Percentiles rank a stretch among this genome's conserved stretches.
Conservation (phyloP, 2,329 filamentous ascomycete species). For the Sarocladiaceae sp. region DNA sequence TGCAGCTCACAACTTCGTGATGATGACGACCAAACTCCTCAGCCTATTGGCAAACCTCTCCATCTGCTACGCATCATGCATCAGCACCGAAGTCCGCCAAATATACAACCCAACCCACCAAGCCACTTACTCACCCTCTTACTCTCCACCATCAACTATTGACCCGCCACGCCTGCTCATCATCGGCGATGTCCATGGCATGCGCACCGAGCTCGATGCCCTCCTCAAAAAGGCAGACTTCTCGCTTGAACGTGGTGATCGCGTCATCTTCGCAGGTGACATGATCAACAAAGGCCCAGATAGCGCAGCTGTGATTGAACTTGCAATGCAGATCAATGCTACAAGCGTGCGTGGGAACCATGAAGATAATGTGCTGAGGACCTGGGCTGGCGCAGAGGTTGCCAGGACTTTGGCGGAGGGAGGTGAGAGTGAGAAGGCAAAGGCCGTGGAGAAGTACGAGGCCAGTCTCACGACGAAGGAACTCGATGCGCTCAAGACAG, state of each 20-base stretch:
- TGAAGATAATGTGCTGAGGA: conserved; percentile 68
- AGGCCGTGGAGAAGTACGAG: not conserved
- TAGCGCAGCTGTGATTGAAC: conserved; percentile 68
- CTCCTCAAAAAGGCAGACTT: conserved; percentile 67
- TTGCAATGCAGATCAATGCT: conserved; percentile 65
- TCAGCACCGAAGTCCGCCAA: not conserved
- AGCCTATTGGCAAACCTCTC: not conserved
- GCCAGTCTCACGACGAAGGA: not conserved
- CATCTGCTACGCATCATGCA: not conserved
- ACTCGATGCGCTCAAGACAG: not conserved
- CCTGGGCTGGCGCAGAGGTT: not conserved
- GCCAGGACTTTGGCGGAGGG: not conserved
- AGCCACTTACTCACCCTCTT: not conserved
- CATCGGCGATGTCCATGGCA: conserved; percentile 87
- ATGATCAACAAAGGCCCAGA: conserved; percentile 81
- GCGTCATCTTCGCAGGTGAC: conserved; percentile 70
- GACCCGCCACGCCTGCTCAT: conserved; percentile 42
- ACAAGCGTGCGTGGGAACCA: conserved; percentile 82
- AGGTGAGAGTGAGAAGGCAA: not conserved
- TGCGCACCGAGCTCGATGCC: conserved; percentile 57
- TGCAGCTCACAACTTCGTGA: too few species aligned
- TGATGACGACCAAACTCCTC: not conserved
- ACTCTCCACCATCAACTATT: not conserved
- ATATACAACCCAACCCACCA: not conserved
- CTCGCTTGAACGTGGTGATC: conserved; percentile 46